Percentiles rank a stretch among this genome's conserved stretches.
These are phyloP conservation scores for Erodium trifolium DNA, from an alignment of 441 rosid species.

Conservation along the genomic window DNA sequence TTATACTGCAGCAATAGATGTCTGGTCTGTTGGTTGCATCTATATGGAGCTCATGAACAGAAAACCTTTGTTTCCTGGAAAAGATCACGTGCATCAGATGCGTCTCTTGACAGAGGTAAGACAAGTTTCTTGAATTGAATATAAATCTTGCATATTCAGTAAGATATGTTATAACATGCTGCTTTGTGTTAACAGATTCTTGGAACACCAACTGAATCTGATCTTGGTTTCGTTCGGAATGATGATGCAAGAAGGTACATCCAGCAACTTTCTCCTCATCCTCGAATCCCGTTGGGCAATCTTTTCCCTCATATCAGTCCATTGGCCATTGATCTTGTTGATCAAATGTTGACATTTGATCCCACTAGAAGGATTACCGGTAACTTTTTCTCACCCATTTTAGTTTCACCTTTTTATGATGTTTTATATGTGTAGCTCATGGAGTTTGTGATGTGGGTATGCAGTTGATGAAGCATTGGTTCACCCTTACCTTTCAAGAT, in stretches of 20 bases:
- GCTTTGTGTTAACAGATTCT: constrained; percentile 52
- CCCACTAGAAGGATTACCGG: constrained; percentile 89
- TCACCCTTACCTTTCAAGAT: constrained; percentile 69
- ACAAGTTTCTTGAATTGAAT: not conserved
- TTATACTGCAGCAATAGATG: no score
- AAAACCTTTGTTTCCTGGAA: no score
- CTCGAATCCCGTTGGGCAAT: constrained; percentile 57
- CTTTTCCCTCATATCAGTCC: constrained; percentile 73
- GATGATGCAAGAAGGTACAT: constrained; percentile 86
- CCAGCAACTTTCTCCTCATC: constrained; percentile 53
- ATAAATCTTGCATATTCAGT: not conserved
- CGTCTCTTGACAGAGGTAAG: constrained; percentile 8
- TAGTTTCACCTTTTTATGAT: no score
- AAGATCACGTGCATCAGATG: constrained; percentile 20
- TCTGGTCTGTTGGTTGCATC: no score
- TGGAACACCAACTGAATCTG: constrained; percentile 87
- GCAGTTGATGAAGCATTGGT: constrained; percentile 91
- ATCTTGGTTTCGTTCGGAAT: constrained; percentile 66
- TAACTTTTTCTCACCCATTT: constrained; percentile 21
- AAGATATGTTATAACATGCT: constrained; percentile 4
- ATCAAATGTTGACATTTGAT: constrained; percentile 84
- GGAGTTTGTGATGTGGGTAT: not conserved
- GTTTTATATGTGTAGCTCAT: not conserved
- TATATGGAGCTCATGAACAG: no score
- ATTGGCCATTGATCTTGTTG: constrained; percentile 70